phyloP scores from a whole-genome alignment of 345 rosid genomes.

The Eucalyptus camaldulensis region DNA sequence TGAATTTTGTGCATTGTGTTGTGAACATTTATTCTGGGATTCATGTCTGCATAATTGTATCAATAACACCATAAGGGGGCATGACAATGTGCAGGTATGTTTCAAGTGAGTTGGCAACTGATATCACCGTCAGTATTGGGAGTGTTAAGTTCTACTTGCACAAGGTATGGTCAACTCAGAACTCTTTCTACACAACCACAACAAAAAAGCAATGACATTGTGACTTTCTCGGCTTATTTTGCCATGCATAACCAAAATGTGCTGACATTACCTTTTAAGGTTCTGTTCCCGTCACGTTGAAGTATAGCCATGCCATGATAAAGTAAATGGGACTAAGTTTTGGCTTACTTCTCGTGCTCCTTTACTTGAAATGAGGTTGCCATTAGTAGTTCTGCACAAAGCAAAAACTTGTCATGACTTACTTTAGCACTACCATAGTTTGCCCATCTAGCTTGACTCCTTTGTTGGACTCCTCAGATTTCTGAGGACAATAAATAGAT shows the following conservation, averaged over 20 bases:
- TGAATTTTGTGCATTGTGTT: background rate
- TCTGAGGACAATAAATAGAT: background rate
- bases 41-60: background rate
- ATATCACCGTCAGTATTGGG: conserved; percentile 40
- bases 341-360: background rate
- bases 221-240: background rate
- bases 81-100: conserved; percentile 31
- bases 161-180: conserved; percentile 40
- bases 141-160: conserved; percentile 63
- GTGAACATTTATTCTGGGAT: background rate
- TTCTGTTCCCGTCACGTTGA: background rate
- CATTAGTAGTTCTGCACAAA: background rate
- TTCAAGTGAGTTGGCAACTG: conserved; percentile 69
- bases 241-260: background rate
- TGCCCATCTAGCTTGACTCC: background rate
- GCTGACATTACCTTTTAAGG: background rate
- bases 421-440: background rate
- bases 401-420: background rate
- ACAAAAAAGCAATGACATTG: background rate
- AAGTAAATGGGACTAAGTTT: background rate
- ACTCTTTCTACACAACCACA: background rate
- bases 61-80: background rate
- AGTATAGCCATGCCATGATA: background rate
- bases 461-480: background rate
- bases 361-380: background rate